Evolutionary conservation across 306 rosid species (phyloP).

Genomic region (Senna siamea): DNA sequence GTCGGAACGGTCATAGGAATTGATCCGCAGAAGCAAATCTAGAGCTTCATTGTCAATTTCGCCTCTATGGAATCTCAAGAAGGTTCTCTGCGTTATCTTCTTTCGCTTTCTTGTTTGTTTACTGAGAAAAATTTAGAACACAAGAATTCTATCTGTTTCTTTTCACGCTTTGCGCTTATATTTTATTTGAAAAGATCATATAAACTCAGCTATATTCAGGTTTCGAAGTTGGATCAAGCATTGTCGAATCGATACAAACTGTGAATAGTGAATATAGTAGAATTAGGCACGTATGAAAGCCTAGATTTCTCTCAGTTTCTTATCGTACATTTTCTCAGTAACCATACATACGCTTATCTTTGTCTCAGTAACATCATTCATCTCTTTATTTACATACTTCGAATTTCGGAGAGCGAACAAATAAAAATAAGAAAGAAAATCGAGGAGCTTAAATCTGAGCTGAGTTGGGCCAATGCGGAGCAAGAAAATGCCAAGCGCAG

Average conservation of each 20-base stretch:
- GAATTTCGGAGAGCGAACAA: constrained; percentile 60
- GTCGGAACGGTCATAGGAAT: constrained; percentile 35
- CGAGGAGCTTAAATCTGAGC: constrained; percentile 59
- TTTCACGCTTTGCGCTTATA: background rate
- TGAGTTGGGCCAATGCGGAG: constrained; percentile 44
- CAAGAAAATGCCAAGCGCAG: constrained; percentile 69
- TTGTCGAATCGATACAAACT: background rate
- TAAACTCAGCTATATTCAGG: background rate
- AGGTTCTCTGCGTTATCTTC: constrained; percentile 46
- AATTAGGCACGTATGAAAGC: background rate
- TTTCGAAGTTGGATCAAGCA: background rate
- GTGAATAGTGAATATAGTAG: background rate
- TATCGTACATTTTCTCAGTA: background rate
- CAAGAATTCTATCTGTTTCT: background rate
- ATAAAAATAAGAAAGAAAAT: constrained; percentile 62
- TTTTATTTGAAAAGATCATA: background rate
- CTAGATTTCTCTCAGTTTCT: background rate
- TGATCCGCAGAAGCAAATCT: constrained; percentile 63
- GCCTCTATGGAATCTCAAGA: constrained; percentile 71
- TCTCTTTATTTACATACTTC: background rate
- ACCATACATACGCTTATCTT: background rate
- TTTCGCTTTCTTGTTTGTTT: constrained; percentile 21
- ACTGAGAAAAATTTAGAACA: constrained; percentile 20
- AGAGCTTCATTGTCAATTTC: constrained; percentile 60
- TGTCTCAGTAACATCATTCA: background rate